Conservation (phyloP, 805 yeast genomes). For the Starmerella cellae region DNA sequence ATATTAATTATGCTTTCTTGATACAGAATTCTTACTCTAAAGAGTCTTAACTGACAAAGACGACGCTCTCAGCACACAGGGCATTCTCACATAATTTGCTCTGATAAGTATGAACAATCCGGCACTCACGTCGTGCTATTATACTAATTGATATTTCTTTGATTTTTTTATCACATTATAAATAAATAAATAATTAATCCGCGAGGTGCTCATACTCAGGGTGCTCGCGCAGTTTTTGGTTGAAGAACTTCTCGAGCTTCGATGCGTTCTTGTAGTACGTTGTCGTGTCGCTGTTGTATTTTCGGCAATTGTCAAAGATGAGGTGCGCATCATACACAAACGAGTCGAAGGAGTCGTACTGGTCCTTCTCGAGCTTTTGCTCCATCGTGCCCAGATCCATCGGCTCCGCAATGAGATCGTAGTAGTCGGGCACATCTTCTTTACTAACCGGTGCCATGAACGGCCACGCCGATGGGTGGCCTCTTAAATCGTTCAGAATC, state of each 20-base stretch:
- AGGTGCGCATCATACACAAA: constrained; percentile 79
- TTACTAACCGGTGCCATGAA: constrained; percentile 83
- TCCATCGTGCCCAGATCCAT: constrained; percentile 98
- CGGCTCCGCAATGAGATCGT: constrained; percentile 91
- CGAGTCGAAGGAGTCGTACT: constrained; percentile 80
- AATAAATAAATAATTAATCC: constrained; percentile 37
- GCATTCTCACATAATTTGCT: too few relatives aligned
- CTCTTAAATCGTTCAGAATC: constrained; percentile 72
- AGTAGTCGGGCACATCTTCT: constrained; percentile 92
- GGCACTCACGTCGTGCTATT: too few relatives aligned
- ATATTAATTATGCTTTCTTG: too few relatives aligned
- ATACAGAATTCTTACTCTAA: too few relatives aligned
- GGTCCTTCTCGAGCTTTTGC: constrained; percentile 77
- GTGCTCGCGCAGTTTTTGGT: constrained; percentile 66
- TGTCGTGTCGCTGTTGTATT: constrained; percentile 86
- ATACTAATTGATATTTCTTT: too few relatives aligned
- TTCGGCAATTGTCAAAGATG: constrained; percentile 79
- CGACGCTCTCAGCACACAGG: too few relatives aligned
- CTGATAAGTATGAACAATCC: too few relatives aligned
- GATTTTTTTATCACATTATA: background rate
- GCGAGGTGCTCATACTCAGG: constrained; percentile 82
- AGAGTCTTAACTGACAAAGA: too few relatives aligned
- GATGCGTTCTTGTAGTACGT: constrained; percentile 92
- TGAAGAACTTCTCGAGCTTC: constrained; percentile 80
- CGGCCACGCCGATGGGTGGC: constrained; percentile 98